Base-by-base conservation (phyloP, 179 eudicot species). In the Silene coronaria region DNA sequence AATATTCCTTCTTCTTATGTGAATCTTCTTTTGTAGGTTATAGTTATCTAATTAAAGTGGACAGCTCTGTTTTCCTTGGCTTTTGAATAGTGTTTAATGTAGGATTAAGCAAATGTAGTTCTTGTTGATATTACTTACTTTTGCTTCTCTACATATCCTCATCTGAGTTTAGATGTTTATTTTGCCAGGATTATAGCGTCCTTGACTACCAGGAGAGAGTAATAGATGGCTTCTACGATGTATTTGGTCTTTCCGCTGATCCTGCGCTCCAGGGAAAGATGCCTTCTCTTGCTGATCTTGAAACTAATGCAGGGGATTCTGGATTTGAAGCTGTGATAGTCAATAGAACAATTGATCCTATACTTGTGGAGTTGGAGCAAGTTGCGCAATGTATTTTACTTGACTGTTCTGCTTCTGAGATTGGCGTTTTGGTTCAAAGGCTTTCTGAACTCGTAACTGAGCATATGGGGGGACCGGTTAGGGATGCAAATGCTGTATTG, bases 391-490 rank as follows among this genome's bases (percentile, higher is more conserved):
- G 99, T 82, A 81, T 96, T 76, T 83, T 88, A 57, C 71, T 93
- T 71, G 99, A 88, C 83, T 88, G 92, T 82, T 82, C 96, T 76
- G 75, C 85, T 63, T 81, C 89, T 70, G 89, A 88, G 77, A 82
- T 85, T 70, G 80, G 79, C 76, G 38, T 87, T 64, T 80, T 91
- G 78, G 93, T 90, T 66, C 90, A 91, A 81, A 89, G 93, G 82
- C 86, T 96, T 72, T 87, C 99, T 75, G 99, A 96, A 80, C 91
- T 96, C 70, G 99, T 93, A 48, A 93, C 91, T 32, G 90, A 88
- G 69, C 96, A 93, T 76, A 82, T 96, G 91, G 99, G 99, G 70
- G 99, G 99, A 19, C 89, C 97, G n/a, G 99, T 93, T 58, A 88
- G 73, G 83, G 97, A 96, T 85, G 96, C 99, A 38, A 88, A 85